Percentiles rank a stretch among this genome's conserved stretches.
These are phyloP conservation scores for Fusarium sp. DNA, from an alignment of 2,329 filamentous ascomycete genomes.

Conservation along the genomic window DNA sequence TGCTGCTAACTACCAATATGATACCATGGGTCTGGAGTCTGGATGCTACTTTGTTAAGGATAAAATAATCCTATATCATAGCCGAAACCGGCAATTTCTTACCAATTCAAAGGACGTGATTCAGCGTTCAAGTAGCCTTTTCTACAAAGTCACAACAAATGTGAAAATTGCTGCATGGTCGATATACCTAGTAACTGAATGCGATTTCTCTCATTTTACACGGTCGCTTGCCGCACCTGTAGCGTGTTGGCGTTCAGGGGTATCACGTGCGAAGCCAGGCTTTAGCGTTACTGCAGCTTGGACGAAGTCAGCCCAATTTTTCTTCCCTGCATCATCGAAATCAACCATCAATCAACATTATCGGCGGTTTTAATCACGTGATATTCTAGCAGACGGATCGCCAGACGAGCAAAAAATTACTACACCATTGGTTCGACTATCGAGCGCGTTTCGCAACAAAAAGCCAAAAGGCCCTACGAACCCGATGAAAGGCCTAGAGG, in stretches of 20 bases:
- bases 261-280: conserved; percentile 48
- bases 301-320: conserved; percentile 41
- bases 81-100: conserved; percentile 23
- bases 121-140: neutral
- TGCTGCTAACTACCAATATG: conserved; percentile 48
- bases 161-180: neutral
- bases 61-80: conserved; percentile 33
- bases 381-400: conserved; percentile 46
- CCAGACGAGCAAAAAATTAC: conserved; percentile 43
- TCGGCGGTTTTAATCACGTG: conserved; percentile 49
- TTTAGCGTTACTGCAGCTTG: conserved; percentile 40
- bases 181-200: neutral
- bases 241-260: conserved; percentile 42
- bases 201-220: neutral
- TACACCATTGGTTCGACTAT: conserved; percentile 37
- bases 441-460: conserved; percentile 42
- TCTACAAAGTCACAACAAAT: neutral
- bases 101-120: neutral
- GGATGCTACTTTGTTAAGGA: conserved; percentile 24
- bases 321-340: conserved; percentile 50
- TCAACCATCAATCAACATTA: conserved; percentile 39
- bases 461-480: conserved; percentile 40
- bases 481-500: conserved; percentile 49
- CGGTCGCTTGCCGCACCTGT: conserved; percentile 24
- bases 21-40: conserved; percentile 53